A percentile compares a stretch with the other conserved stretches of the same genome.
Conservation (phyloP, 345 rosid genomes). For the Lagerstroemia speciosa region DNA sequence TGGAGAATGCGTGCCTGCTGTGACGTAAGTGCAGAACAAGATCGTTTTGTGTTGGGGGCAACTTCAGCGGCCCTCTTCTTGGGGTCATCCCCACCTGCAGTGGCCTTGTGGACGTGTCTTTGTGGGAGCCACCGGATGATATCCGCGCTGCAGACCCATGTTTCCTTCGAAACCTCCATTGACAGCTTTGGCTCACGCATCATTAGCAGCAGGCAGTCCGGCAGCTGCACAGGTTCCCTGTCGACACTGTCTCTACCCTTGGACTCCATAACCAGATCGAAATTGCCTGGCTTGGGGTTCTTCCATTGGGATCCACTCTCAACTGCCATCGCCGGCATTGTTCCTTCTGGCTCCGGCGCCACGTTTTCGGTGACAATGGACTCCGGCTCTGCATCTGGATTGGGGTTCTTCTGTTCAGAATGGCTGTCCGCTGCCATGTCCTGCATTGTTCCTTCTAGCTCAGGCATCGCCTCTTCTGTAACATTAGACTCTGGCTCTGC, state of each 20-base stretch:
- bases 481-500: not conserved
- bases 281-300: not conserved
- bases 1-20: conserved; percentile 19
- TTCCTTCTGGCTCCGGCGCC: not conserved
- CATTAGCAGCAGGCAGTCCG: conserved; percentile 82
- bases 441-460: conserved; percentile 5
- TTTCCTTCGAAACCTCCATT: conserved; percentile 94
- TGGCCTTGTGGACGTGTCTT: conserved; percentile 26
- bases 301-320: conserved; percentile 1
- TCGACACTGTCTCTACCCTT: conserved; percentile 13
- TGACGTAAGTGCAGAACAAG: conserved; percentile 9
- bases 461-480: not conserved
- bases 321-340: not conserved
- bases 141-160: conserved; percentile 92
- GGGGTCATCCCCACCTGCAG: conserved; percentile 27
- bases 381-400: conserved; percentile 1
- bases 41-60: not conserved
- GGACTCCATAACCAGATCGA: conserved; percentile 21
- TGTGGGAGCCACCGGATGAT: conserved; percentile 66
- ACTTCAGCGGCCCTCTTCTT: conserved; percentile 41
- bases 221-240: conserved; percentile 31
- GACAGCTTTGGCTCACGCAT: conserved; percentile 97
- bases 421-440: too few species aligned
- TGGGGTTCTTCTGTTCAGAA: too few species aligned
- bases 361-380: not conserved